Percentiles rank a stretch among this genome's conserved stretches.
phyloP scores from a whole-genome alignment of 2,329 filamentous ascomycete species.

The Aspergillus piperis region DNA sequence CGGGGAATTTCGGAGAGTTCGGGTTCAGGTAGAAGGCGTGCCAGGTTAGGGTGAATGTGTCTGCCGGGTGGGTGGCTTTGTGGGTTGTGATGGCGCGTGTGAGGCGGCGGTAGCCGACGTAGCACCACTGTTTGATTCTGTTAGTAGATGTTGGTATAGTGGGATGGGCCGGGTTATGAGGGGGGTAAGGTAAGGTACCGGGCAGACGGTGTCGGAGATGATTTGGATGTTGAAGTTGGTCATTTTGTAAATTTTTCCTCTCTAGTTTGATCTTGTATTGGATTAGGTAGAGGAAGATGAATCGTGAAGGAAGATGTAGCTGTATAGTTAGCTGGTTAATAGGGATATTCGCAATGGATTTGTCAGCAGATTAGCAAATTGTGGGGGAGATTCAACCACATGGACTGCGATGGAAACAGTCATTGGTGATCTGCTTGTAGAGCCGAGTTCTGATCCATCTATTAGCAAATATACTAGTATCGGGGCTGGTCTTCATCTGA shows the following conservation, averaged over 20 bases:
- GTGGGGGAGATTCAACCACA: no score
- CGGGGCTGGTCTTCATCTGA: no score
- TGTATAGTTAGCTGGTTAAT: no score
- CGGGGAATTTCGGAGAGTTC: conserved; percentile 53
- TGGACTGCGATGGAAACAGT: not conserved
- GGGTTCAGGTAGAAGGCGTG: conserved; percentile 80
- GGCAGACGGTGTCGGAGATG: conserved; percentile 80
- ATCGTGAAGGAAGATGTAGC: no score
- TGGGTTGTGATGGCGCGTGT: conserved; percentile 70
- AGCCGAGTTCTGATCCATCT: no score
- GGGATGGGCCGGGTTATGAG: no score
- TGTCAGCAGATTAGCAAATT: conserved; percentile 7
- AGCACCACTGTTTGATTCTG: conserved; percentile 58
- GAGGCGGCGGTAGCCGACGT: conserved; percentile 75
- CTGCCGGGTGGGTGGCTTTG: conserved; percentile 62
- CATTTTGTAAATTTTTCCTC: no score
- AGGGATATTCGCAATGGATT: not conserved
- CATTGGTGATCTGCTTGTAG: no score
- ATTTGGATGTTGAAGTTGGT: conserved; percentile 74
- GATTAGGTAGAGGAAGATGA: no score
- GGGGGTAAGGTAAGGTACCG: no score
- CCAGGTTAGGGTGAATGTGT: conserved; percentile 75
- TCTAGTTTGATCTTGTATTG: no score
- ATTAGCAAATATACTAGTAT: no score
- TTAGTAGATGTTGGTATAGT: conserved; percentile 2